Evolutionary conservation across 1,284 basidiomycete species (phyloP), one percentile per base, ranked within the genome.

Genomic region (Hemileia vastatrix): DNA sequence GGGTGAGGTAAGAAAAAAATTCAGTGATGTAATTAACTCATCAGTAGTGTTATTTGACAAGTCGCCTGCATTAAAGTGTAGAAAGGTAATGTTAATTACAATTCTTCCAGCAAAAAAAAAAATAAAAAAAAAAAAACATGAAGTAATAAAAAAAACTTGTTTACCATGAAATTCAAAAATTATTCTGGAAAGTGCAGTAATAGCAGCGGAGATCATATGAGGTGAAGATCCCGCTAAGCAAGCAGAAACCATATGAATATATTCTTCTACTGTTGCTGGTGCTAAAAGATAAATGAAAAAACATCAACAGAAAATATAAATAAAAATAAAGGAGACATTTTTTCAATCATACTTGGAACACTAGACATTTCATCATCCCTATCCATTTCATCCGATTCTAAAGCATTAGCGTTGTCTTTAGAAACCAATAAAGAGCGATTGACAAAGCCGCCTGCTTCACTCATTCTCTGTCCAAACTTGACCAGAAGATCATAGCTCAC

Each of bases 121-220:
- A 36, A 18, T 6, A 59, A 48, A 45, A 40, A 3, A 51, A 43
- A 2, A 13, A 43, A 13, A 27, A 54, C 8, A 40, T 36, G 19
- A 51, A 36, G 9, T 6, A n/a, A 32, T 27, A 45, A 6, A 32
- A 11, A 47, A 19, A 23, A 65, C 77, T n/a, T n/a, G n/a, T n/a
- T 65, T 63, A 90, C 90, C 84, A 81, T 88, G 90, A 80, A 95
- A 99, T 78, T 98, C 95, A 77, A 97, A 99, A 4, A 97, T 81
- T 6, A 98, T 81, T 24, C 95, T 83, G 1, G 93, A 91, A 50
- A 99, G 84, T 0, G 92, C 90, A 1, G 93, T 97, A 66, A 98
- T 85, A 3, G 90, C 90, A 1, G 95, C 95, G 71, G 90, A 93
- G 76, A 98, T 95, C 92, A 96, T 98, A 76, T 98, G 95, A 0